Conservation (phyloP, 495 filamentous ascomycete species). For the Acidomyces sp. region DNA sequence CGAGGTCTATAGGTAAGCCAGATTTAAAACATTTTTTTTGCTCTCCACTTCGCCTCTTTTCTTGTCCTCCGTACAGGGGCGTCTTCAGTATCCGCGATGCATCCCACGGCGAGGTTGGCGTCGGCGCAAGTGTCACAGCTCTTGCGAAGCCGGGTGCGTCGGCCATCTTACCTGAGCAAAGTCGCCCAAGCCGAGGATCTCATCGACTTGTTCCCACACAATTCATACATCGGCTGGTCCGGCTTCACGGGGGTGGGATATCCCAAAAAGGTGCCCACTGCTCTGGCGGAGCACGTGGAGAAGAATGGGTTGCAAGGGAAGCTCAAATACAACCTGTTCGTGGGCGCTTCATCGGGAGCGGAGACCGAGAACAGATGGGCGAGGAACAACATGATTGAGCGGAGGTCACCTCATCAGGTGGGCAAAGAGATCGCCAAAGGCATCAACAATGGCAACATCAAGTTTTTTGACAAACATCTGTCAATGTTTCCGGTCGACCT, state of each 20-base stretch:
- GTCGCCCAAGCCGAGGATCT: slow-evolving; percentile 67
- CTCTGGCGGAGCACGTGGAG: slow-evolving; percentile 79
- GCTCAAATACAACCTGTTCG: slow-evolving; percentile 74
- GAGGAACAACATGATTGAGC: slow-evolving; percentile 72
- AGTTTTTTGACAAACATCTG: slow-evolving; percentile 88
- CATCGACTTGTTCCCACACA: slow-evolving; percentile 67
- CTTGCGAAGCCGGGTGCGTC: slow-evolving; percentile 58
- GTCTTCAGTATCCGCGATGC: background rate
- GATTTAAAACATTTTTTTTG: no score
- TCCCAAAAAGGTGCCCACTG: slow-evolving; percentile 65
- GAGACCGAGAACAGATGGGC: slow-evolving; percentile 93
- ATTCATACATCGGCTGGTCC: slow-evolving; percentile 55
- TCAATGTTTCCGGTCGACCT: slow-evolving; percentile 87
- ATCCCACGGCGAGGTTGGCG: no score
- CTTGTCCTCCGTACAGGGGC: background rate
- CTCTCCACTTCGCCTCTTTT: no score
- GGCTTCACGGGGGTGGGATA: slow-evolving; percentile 89
- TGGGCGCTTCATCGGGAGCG: slow-evolving; percentile 76
- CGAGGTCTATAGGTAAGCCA: no score
- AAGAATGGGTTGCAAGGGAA: slow-evolving; percentile 75
- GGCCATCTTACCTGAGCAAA: slow-evolving; percentile 68
- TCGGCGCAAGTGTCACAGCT: slow-evolving; percentile 47
- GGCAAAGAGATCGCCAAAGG: slow-evolving; percentile 85
- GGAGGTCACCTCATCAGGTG: slow-evolving; percentile 75
- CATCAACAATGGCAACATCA: slow-evolving; percentile 77